Base-by-base conservation (phyloP, 441 rosid genomes). In the Biscutella laevigata region DNA sequence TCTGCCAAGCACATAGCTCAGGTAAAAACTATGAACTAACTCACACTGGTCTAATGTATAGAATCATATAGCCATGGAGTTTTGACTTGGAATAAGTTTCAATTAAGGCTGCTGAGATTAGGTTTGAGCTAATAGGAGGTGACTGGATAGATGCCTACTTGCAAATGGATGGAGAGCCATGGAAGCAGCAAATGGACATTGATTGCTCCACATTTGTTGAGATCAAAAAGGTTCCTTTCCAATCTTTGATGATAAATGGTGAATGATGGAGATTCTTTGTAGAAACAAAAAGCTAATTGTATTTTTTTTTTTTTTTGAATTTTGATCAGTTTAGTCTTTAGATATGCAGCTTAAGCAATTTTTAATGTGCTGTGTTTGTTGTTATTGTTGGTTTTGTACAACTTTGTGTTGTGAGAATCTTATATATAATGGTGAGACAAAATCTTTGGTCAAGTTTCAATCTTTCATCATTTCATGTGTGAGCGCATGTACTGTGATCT, bases 151-250 rank as follows among this genome's bases (percentile, higher is more conserved):
- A 84, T 4, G 90, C 84, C 4, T 92, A 42, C 69, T 66, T 92
- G 90, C 97, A 92, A 80, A 92, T 92, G 97, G 99, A 92, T 52
- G 97, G 99, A 0, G 99, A 92, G 66, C 99, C 99, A 7, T 92
- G 99, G 97, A 92, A 78, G 48, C 97, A 88, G 56, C 86, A 81
- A 0, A 59, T 92, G 82, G 77, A 55, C 78, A 62, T 58, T 16
- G 92, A 92, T 2, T 71, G 70, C 38, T 84, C 95, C 0, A 78
- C 92, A 0, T 70, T 84, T 57, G 77, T 92, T 35, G 97, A 86
- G 68, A 92, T 92, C 3, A 79, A 72, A 67, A 82, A 88, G 55
- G 83, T 82, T 36, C 98, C 95, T n/a, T 67, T 38, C 50, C 92
- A 77, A 16, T 88, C 97, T 20, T 45, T 73, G 3, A 76, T 92